Evolutionary conservation across 2,329 filamentous ascomycete species (phyloP).

Genomic region (Sarocladiaceae sp.): DNA sequence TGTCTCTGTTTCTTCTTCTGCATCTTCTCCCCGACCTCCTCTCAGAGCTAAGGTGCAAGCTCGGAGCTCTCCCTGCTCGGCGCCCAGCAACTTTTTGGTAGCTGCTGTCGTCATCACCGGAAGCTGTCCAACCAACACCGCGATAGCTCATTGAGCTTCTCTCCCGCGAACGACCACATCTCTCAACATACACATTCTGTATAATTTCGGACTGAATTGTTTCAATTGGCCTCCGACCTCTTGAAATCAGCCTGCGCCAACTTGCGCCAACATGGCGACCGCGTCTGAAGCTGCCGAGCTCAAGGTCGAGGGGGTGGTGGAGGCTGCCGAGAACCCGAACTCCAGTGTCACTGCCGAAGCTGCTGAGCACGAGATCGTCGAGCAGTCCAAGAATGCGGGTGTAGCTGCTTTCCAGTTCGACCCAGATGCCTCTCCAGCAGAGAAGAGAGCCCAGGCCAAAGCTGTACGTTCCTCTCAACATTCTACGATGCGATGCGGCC

Average conservation of each 20-base stretch:
- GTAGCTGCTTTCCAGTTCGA: constrained; percentile 81
- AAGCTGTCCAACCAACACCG: constrained; percentile 4
- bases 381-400: constrained; percentile 75
- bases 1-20: not conserved
- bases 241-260: constrained; percentile 5
- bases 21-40: not conserved
- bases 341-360: constrained; percentile 64
- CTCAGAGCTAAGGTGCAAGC: no score
- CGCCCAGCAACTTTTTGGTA: not conserved
- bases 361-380: constrained; percentile 68
- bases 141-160: constrained; percentile 1
- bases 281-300: constrained; percentile 53
- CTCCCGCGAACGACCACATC: not conserved
- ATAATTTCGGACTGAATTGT: constrained; percentile 11
- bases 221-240: constrained; percentile 19
- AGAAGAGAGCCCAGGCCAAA: constrained; percentile 78
- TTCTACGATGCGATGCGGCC: not conserved
- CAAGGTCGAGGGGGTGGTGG: constrained; percentile 75
- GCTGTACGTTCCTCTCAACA: constrained; percentile 53
- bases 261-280: constrained; percentile 16
- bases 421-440: constrained; percentile 74
- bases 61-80: not conserved
- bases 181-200: not conserved
- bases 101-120: constrained; percentile 5
- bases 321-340: constrained; percentile 70